These are phyloP conservation scores for Nothophoma quercina DNA, from an alignment of 2,329 filamentous ascomycete genomes.

Conservation along the genomic window DNA sequence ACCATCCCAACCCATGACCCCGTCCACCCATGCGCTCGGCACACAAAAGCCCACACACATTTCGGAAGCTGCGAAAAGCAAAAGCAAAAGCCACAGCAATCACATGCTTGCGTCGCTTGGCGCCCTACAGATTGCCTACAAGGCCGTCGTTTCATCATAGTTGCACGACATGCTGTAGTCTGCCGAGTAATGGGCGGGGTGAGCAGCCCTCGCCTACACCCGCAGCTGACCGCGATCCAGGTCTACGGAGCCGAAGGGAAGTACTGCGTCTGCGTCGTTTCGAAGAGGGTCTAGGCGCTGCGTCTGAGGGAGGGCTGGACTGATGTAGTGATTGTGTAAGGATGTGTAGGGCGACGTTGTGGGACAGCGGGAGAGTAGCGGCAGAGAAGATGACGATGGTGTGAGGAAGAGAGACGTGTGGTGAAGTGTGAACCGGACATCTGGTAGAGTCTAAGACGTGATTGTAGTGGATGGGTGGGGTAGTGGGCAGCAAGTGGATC, in stretches of 20 bases:
- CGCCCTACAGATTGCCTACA: conserved; percentile 12
- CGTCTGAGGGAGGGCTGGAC: neutral
- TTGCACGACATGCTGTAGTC: conserved; percentile 11
- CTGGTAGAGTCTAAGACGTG: neutral
- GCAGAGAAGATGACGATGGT: neutral
- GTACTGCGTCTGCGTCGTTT: conserved; percentile 6
- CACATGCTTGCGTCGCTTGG: neutral
- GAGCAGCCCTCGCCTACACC: conserved; percentile 13
- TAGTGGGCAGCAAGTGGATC: neutral
- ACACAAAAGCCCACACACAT: neutral
- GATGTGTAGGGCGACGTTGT: conserved; percentile 7
- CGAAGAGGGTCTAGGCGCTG: conserved; percentile 9
- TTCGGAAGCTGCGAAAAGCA: neutral
- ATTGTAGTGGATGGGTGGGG: conserved; percentile 12
- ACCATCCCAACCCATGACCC: conserved; percentile 5
- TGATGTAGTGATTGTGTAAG: conserved; percentile 8
- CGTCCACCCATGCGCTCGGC: neutral
- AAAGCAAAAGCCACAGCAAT: neutral
- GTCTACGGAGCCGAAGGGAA: conserved; percentile 19
- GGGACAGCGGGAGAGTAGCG: conserved; percentile 4
- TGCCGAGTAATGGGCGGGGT: conserved; percentile 1
- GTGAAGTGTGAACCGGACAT: neutral
- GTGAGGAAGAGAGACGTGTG: neutral
- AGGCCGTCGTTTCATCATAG: conserved; percentile 9
- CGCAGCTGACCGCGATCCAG: conserved; percentile 22